Evolutionary conservation across 495 filamentous ascomycete genomes (phyloP), one percentile per base, ranked within the genome.

Genomic region (Penicilliopsis zonata): DNA sequence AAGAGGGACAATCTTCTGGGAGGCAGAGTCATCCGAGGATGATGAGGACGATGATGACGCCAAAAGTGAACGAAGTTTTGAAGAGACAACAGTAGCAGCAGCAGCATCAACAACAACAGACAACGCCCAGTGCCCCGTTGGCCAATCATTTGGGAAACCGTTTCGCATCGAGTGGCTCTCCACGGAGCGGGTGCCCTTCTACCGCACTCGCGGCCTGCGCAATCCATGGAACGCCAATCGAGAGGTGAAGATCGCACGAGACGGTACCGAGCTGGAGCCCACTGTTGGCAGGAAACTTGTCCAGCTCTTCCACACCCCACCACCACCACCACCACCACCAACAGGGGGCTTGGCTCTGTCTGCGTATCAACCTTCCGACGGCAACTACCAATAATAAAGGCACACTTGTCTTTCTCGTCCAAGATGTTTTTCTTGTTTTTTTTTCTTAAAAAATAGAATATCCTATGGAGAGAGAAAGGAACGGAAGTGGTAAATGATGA

Each of bases 201-300:
- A 93, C 50, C 76, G 82, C 26, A 94, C 86, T 0, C 63, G 87
- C 31, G 88, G 88, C 0, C 52, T 98, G 19, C 70, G 90, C n/a
- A 98, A 98, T 46, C 76, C 81, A 2, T 95, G 87, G 90, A 96
- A 98, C 52, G 78, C 84, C 1, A 94, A 94, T 47, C 65, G 90
- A 28, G 90, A 95, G 45, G 85, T 98, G 28, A 98, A 98, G 50
- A 93, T 98, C 43, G 90, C 90, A 6, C 69, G 90, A 43, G 90
- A 98, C 52, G 90, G 86, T 4, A 98, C 90, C 0, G 90, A 95
- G 56, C 63, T 98, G 13, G 88, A 96, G 52, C 81, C 87, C 28
- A 71, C 55, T 27, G 74, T 94, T 15, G 90, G 88, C 9, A 75
- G 74, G 41, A 73, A 73, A 44, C 58, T 96, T 19, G 59, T 90